phyloP scores from a whole-genome alignment of 306 rosid species.

The Myrica gale region DNA sequence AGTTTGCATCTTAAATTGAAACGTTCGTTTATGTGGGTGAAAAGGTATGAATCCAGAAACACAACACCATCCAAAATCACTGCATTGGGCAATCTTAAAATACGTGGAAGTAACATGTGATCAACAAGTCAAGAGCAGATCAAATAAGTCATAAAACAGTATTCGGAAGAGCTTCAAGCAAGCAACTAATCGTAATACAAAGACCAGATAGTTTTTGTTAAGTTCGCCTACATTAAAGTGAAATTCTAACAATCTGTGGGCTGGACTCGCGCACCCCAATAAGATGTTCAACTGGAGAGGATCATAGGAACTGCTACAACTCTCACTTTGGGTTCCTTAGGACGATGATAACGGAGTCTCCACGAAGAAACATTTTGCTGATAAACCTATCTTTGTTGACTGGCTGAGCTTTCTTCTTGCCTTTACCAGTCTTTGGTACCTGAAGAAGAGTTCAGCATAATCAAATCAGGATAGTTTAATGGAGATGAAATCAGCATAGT shows the following conservation, averaged over 20 bases:
- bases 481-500: background rate
- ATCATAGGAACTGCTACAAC: background rate
- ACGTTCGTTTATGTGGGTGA: no score
- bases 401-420: slow-evolving; percentile 59
- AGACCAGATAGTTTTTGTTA: background rate
- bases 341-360: slow-evolving; percentile 53
- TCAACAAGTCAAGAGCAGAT: background rate
- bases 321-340: slow-evolving; percentile 52
- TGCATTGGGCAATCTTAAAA: no score
- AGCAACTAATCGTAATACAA: background rate
- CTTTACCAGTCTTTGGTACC: slow-evolving; percentile 57
- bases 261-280: background rate
- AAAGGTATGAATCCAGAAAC: no score
- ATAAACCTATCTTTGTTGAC: slow-evolving; percentile 63
- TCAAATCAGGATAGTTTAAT: background rate
- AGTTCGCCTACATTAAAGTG: background rate
- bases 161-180: background rate
- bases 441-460: background rate
- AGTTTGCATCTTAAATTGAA: no score
- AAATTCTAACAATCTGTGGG: background rate
- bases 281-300: background rate
- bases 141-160: background rate
- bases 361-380: slow-evolving; percentile 56
- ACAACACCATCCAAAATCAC: no score
- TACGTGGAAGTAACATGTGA: background rate